Conservation (phyloP, 164 flowering plant genomes). For the Brasenia schreberi region DNA sequence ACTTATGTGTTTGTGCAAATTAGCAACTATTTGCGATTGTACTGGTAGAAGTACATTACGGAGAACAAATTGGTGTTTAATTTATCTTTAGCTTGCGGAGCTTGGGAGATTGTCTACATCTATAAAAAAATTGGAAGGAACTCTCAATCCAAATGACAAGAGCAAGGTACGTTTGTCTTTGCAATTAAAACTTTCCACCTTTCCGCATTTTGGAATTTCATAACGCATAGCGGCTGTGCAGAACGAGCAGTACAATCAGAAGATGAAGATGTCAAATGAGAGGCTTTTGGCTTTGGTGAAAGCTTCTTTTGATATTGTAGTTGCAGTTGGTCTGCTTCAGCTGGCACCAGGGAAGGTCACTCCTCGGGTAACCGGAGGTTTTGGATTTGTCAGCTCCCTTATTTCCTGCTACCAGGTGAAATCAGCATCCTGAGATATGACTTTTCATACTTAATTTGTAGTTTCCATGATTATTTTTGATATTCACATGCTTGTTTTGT, state of each 20-base stretch:
- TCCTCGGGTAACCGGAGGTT: slow-evolving; percentile 90
- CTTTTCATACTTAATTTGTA: not conserved
- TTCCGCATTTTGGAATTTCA: not conserved
- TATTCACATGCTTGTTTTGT: not conserved
- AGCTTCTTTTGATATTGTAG: slow-evolving; percentile 69
- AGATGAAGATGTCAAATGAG: slow-evolving; percentile 64
- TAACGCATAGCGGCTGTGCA: slow-evolving; percentile 11
- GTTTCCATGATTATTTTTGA: not conserved
- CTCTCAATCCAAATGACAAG: slow-evolving; percentile 47
- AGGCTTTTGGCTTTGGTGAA: slow-evolving; percentile 71
- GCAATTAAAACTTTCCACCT: not conserved
- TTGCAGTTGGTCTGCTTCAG: slow-evolving; percentile 90
- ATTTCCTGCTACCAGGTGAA: slow-evolving; percentile 97
- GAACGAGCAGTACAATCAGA: slow-evolving; percentile 61
- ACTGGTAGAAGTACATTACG: not conserved
- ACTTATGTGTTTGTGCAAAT: not conserved
- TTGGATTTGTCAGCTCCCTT: slow-evolving; percentile 78
- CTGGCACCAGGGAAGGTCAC: slow-evolving; percentile 88
- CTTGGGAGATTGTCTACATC: slow-evolving; percentile 85
- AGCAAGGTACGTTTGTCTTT: slow-evolving; percentile 27
- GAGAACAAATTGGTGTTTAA: not conserved
- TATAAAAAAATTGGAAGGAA: slow-evolving; percentile 75
- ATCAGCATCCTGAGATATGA: not conserved
- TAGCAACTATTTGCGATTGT: not conserved
- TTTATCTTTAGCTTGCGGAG: slow-evolving; percentile 53